phyloP scores from a whole-genome alignment of 192 early-diverging fungal species.

The Rhizophagus clarus region DNA sequence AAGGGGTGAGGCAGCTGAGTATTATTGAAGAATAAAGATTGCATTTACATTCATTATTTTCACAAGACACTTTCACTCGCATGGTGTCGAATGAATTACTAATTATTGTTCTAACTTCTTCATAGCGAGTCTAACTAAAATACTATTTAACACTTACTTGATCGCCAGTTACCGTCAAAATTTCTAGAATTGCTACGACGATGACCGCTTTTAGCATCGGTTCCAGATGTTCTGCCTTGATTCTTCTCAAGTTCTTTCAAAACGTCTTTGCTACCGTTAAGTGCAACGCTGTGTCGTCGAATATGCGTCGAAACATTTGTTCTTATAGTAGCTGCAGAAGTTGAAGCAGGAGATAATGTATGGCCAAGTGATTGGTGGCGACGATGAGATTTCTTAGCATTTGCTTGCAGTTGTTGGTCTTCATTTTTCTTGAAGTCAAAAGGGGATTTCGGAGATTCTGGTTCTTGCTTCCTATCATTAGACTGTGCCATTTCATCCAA shows the following conservation, averaged over 20 bases:
- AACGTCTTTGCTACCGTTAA: slow-evolving; percentile 33
- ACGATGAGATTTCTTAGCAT: slow-evolving; percentile 29
- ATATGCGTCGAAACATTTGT: slow-evolving; percentile 2
- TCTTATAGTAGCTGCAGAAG: neutral
- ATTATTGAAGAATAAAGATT: slow-evolving; percentile 1
- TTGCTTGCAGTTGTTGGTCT: neutral
- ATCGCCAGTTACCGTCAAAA: slow-evolving; percentile 44
- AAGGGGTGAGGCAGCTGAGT: slow-evolving; percentile 29
- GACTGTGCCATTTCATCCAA: neutral
- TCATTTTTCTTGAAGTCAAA: slow-evolving; percentile 25
- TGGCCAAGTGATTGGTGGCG: slow-evolving; percentile 32
- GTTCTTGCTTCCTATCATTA: slow-evolving; percentile 14
- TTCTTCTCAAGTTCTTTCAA: slow-evolving; percentile 29
- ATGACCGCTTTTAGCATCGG: slow-evolving; percentile 30
- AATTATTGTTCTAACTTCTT: neutral
- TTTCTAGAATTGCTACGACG: slow-evolving; percentile 44
- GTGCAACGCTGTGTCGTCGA: slow-evolving; percentile 32
- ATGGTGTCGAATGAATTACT: neutral
- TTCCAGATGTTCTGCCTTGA: neutral
- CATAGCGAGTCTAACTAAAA: neutral
- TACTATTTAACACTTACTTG: slow-evolving; percentile 22
- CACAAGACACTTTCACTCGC: neutral
- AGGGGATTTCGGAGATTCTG: slow-evolving; percentile 14
- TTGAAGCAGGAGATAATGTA: neutral
- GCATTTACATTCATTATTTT: slow-evolving; percentile 16